Evolutionary conservation across 805 yeast genomes (phyloP).

Genomic region (Schizosaccharomyces octosporus): DNA sequence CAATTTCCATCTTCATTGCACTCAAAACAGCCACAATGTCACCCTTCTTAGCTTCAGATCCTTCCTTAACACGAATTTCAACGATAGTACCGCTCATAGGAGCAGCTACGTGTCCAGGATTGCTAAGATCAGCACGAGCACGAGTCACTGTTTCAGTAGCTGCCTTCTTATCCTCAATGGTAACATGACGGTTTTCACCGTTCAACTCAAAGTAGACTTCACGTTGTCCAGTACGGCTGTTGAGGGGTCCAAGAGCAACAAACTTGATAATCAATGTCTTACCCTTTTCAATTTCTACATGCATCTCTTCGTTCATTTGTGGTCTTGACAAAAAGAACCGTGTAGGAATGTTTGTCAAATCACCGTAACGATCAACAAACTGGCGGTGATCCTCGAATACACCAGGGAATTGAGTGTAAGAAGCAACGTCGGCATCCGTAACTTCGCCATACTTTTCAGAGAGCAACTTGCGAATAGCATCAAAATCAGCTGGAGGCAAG

Average conservation of each 20-base stretch:
- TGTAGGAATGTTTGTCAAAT: conserved; percentile 82
- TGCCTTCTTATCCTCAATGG: conserved; percentile 69
- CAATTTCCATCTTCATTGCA: conserved; percentile 99
- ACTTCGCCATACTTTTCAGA: conserved; percentile 47
- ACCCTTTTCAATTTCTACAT: conserved; percentile 82
- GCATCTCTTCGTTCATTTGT: conserved; percentile 64
- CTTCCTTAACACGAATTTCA: conserved; percentile 76
- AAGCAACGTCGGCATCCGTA: conserved; percentile 74
- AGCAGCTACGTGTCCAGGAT: conserved; percentile 84
- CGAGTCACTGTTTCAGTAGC: conserved; percentile 66
- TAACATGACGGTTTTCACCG: conserved; percentile 92
- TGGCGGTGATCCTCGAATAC: conserved; percentile 75
- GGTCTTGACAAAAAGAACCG: conserved; percentile 73
- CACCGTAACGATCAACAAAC: conserved; percentile 58
- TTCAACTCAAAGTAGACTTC: conserved; percentile 95
- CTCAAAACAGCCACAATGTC: conserved; percentile 79
- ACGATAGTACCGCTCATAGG: conserved; percentile 98
- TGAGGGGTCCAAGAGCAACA: conserved; percentile 77
- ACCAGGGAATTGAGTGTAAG: conserved; percentile 93
- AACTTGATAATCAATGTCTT: conserved; percentile 74
- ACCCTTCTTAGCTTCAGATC: conserved; percentile 81
- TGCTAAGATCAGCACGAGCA: conserved; percentile 71
- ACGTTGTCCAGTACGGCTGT: conserved; percentile 64
- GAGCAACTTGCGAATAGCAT: conserved; percentile 46
- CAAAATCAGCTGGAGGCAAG: conserved; percentile 63